Evolutionary conservation across 2,329 filamentous ascomycete genomes (phyloP).

Genomic region (Trichophyton simii): DNA sequence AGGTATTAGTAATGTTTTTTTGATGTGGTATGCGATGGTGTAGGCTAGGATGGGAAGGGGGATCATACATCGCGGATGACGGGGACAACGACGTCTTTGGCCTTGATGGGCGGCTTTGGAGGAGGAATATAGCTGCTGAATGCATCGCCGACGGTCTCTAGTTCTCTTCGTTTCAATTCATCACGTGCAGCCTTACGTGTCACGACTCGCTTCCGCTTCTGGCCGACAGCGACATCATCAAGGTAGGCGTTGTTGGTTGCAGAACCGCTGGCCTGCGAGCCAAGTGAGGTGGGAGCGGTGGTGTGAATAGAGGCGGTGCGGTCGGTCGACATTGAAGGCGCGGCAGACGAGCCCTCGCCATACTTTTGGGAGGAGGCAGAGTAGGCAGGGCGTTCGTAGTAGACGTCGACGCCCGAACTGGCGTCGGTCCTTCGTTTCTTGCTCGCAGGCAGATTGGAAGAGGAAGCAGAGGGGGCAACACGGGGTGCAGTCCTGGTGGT

Average conservation of each 20-base stretch:
- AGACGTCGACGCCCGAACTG: slow-evolving; percentile 38
- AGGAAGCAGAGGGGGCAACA: slow-evolving; percentile 14
- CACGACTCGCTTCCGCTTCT: slow-evolving; percentile 72
- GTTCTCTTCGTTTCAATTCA: slow-evolving; percentile 65
- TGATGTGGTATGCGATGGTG: neutral
- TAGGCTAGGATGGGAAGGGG: neutral
- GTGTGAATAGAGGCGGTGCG: slow-evolving; percentile 73
- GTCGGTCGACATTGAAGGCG: slow-evolving; percentile 67
- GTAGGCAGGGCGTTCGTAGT: slow-evolving; percentile 57
- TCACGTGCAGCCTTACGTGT: slow-evolving; percentile 70
- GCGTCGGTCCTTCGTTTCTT: slow-evolving; percentile 61
- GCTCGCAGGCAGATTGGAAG: slow-evolving; percentile 28
- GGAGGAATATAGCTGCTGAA: slow-evolving; percentile 75
- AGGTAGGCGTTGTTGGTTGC: slow-evolving; percentile 48
- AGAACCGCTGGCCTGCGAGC: slow-evolving; percentile 46
- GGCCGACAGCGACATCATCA: slow-evolving; percentile 57
- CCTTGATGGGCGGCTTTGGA: slow-evolving; percentile 79
- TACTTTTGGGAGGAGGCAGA: slow-evolving; percentile 63
- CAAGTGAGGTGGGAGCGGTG: slow-evolving; percentile 77
- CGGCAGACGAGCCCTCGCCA: slow-evolving; percentile 47
- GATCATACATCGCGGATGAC: slow-evolving; percentile 46
- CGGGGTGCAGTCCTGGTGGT: slow-evolving; percentile 6
- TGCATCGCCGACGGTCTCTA: slow-evolving; percentile 57
- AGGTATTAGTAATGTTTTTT: too few relatives aligned
- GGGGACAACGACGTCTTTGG: slow-evolving; percentile 58